Evolutionary conservation across 192 early-diverging fungal genomes (phyloP), one percentile per base, ranked within the genome.

Genomic region (Backusella luteola): DNA sequence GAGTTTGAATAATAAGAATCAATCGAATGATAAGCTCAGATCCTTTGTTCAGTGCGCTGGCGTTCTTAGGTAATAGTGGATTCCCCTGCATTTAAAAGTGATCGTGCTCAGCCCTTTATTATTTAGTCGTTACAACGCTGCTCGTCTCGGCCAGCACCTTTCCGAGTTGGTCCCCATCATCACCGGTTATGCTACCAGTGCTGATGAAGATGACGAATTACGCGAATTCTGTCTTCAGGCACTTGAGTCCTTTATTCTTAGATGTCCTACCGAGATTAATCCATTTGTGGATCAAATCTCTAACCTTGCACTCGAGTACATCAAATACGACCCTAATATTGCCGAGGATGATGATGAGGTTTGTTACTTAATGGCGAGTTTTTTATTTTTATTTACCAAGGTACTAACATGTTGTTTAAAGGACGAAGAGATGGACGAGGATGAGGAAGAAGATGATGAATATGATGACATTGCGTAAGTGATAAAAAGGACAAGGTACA

Each of bases 291-390:
- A 83, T 29, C 76, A 79, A 6, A 90, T 96, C 66, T 87, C 92
- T 35, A 71, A 71, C 6, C 82, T 94, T 52, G 81, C 87, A 12
- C 67, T 95, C 17, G 85, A 86, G 68, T 93, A 90, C 76, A 79
- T 95, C 21, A 90, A 91, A 78, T 90, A 97, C 71, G 96, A 97
- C 76, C 95, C 95, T 7, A 97, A 97, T 85, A 93, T 94, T 80
- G 88, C 86, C 19, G 67, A 46, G 39, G 75, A 93, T 23, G 89
- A 91, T 49, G 89, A 92, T 6, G 90, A 82, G 69, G 80, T 78
- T 67, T 81, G 66, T 80, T 8, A 38, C 21, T 39, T 39, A 14
- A 88, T 29, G 89, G 85, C 38, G 89, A 87, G 15, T 17, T 4
- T 39, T 39, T 39, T 39, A 38, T 39, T 1, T 39, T 44, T 17